Evolutionary conservation across 176 grass and related monocot species (phyloP), one percentile per base, ranked within the genome.

Genomic region (Rhynchospora tenuis): DNA sequence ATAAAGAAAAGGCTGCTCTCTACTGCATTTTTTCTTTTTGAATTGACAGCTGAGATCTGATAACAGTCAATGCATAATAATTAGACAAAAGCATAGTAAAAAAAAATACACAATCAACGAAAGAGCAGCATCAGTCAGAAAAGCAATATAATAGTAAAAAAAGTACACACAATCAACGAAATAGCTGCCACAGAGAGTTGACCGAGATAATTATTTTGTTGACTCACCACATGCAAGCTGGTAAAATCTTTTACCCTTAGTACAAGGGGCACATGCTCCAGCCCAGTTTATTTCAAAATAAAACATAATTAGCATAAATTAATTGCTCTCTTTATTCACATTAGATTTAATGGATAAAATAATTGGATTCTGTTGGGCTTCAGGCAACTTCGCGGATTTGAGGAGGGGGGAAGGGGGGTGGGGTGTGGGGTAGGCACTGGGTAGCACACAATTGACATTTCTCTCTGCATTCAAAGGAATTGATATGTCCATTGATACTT

Each of bases 381-480:
- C 26, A 60, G 88, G 91, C 85, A 90, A 79, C 88, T 94, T 97
- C 86, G 75, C 4, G 87, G 88, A 90, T 83, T 42, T 29, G 5
- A 51, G 55, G 63, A 74, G 74, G 83, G 57, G 79, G 33, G 0
- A 38, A 4, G 5, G 33, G 33, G 33, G 33, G 33, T 38, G 33
- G 33, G 33, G 33, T 38, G 33, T 38, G 33, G n/a, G n/a, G n/a
- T n/a, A n/a, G n/a, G n/a, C n/a, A n/a, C n/a, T 33, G 33, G 1
- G 69, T 26, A 13, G 67, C n/a, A 27, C 16, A 63, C 33, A 14
- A 57, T 66, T 28, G 56, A 51, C 73, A 85, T 17, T 9, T 86
- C 43, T 85, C 44, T 67, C 15, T 24, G 3, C 23, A 26, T 11
- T 8, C 6, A 33, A 27, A 78, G 10, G 16, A 86, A 59, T 64